Percentiles rank a stretch among this genome's conserved stretches.
phyloP scores from a whole-genome alignment of 179 eudicot species.

The Nepenthes alata region DNA sequence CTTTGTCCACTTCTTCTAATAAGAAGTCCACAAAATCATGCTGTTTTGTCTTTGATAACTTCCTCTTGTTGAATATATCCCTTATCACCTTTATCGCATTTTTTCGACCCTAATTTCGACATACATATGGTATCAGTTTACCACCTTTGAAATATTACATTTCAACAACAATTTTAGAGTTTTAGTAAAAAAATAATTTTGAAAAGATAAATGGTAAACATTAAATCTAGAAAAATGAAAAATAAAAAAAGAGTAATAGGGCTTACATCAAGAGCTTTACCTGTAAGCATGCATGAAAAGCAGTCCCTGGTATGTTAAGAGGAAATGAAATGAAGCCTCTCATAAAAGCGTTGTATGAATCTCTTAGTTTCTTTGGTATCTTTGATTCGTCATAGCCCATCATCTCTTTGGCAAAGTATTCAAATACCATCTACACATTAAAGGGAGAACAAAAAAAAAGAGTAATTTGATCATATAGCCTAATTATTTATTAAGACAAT shows the following conservation, averaged over 20 bases:
- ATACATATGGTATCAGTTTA: too few species aligned
- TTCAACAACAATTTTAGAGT: too few species aligned
- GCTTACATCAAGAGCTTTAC: background rate
- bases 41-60: background rate
- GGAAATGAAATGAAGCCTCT: slow-evolving; percentile 14
- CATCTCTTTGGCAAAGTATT: slow-evolving; percentile 4
- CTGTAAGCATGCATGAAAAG: slow-evolving; percentile 13
- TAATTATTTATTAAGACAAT: too few species aligned
- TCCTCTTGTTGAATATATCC: background rate
- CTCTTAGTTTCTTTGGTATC: slow-evolving; percentile 6
- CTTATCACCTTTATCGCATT: slow-evolving; percentile 5
- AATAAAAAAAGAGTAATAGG: too few species aligned
- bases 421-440: slow-evolving; percentile 11
- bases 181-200: too few species aligned
- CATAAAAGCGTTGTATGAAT: slow-evolving; percentile 6
- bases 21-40: background rate
- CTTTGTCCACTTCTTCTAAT: background rate
- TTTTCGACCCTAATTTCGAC: slow-evolving; percentile 9
- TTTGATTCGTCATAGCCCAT: background rate
- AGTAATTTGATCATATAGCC: too few species aligned
- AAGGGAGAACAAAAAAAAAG: too few species aligned
- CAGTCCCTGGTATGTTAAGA: slow-evolving; percentile 13
- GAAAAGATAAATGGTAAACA: too few species aligned
- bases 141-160: too few species aligned
- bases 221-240: too few species aligned